These are phyloP conservation scores for Diddensiella santjacobensis DNA, from an alignment of 805 yeast genomes.

Conservation along the genomic window DNA sequence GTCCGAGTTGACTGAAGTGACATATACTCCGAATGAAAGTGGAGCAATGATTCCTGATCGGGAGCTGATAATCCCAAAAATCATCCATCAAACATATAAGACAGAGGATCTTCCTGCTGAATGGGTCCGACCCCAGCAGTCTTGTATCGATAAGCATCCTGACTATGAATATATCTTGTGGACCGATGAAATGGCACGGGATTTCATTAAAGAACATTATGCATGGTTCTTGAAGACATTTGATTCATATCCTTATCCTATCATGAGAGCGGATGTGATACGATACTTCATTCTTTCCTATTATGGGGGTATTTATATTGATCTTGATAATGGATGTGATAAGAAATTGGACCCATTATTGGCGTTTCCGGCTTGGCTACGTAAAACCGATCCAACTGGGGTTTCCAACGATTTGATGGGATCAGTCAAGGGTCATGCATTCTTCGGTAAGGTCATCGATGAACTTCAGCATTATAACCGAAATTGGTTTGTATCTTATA, in stretches of 20 bases:
- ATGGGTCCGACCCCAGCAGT: slow-evolving; percentile 76
- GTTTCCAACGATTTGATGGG: slow-evolving; percentile 94
- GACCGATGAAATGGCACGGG: slow-evolving; percentile 82
- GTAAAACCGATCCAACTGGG: slow-evolving; percentile 88
- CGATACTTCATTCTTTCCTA: slow-evolving; percentile 79
- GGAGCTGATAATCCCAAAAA: slow-evolving; percentile 67
- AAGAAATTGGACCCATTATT: slow-evolving; percentile 75
- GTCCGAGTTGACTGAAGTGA: slow-evolving; percentile 55
- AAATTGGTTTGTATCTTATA: slow-evolving; percentile 81
- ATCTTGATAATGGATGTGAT: slow-evolving; percentile 84
- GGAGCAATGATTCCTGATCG: slow-evolving; percentile 11
- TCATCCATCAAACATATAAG: slow-evolving; percentile 91
- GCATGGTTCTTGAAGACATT: slow-evolving; percentile 84
- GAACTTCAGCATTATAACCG: slow-evolving; percentile 58
- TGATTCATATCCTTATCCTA: slow-evolving; percentile 74
- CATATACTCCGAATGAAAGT: slow-evolving; percentile 33
- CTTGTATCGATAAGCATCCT: slow-evolving; percentile 74
- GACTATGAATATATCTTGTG: slow-evolving; percentile 80
- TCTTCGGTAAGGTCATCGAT: slow-evolving; percentile 67
- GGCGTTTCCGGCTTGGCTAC: slow-evolving; percentile 76
- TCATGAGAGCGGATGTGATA: slow-evolving; percentile 86
- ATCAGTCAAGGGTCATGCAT: slow-evolving; percentile 79
- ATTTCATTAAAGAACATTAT: slow-evolving; percentile 72
- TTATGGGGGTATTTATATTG: slow-evolving; percentile 88
- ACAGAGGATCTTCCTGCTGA: slow-evolving; percentile 70